Percentiles rank a stretch among this genome's conserved stretches.
These are phyloP conservation scores for Prototheca wickerhamii DNA, from an alignment of 163 green algal species.

Conservation along the genomic window DNA sequence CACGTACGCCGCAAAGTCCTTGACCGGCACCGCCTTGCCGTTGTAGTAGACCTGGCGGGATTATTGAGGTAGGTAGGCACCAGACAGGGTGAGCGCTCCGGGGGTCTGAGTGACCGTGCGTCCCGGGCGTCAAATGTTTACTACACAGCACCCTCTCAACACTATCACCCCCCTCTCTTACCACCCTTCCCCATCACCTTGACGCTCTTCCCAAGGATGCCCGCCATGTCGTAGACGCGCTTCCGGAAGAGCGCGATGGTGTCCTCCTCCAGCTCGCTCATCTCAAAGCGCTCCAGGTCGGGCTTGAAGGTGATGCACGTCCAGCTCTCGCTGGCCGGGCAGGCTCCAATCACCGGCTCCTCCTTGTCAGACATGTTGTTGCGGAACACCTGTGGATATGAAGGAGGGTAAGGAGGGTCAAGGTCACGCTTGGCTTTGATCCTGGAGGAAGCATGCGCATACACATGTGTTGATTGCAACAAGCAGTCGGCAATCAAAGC, in stretches of 20 bases:
- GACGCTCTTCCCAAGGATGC: constrained; percentile 81
- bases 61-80: too few relatives aligned
- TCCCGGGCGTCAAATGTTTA: too few relatives aligned
- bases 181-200: constrained; percentile 49
- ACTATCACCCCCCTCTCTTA: background rate
- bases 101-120: too few relatives aligned
- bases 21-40: constrained; percentile 71
- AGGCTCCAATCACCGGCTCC: constrained; percentile 72
- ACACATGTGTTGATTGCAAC: background rate
- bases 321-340: constrained; percentile 90
- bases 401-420: background rate
- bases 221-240: constrained; percentile 91
- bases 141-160: background rate
- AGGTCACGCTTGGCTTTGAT: background rate
- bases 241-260: constrained; percentile 90
- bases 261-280: constrained; percentile 73
- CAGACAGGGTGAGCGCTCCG: too few relatives aligned
- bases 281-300: constrained; percentile 88
- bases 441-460: background rate
- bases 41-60: constrained; percentile 80
- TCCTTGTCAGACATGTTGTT: constrained; percentile 91
- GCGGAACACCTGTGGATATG: constrained; percentile 60
- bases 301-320: constrained; percentile 94
- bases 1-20: constrained; percentile 92
- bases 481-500: too few relatives aligned